phyloP scores from a whole-genome alignment of 2,329 filamentous ascomycete species.

The Diaporthe amygdali region DNA sequence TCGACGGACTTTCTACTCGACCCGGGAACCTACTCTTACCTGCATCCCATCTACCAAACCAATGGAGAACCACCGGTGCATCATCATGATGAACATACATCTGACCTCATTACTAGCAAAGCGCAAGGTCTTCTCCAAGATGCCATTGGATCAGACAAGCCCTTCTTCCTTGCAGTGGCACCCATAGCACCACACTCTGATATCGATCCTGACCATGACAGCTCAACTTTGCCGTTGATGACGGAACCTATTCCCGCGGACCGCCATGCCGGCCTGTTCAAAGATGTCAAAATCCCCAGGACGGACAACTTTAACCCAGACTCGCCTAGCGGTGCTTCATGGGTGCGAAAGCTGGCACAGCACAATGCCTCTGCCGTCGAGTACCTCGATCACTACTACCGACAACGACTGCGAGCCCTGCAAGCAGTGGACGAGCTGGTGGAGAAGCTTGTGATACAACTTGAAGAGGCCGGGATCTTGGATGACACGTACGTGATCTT shows the following conservation, averaged over 20 bases:
- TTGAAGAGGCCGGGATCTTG: constrained; percentile 60
- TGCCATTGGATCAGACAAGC: constrained; percentile 51
- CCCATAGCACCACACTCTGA: constrained; percentile 65
- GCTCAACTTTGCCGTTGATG: constrained; percentile 33
- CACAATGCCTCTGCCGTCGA: constrained; percentile 42
- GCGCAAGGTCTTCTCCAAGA: constrained; percentile 59
- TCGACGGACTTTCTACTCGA: constrained; percentile 64
- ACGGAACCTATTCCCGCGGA: constrained; percentile 60
- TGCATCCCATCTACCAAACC: constrained; percentile 67
- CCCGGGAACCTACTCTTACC: constrained; percentile 71
- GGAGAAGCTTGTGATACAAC: constrained; percentile 47
- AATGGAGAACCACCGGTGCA: constrained; percentile 60
- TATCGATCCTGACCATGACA: constrained; percentile 55
- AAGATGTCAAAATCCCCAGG: constrained; percentile 63
- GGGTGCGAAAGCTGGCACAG: constrained; percentile 45
- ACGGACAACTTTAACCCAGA: constrained; percentile 71
- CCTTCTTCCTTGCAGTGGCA: constrained; percentile 66
- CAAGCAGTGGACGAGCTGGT: constrained; percentile 63
- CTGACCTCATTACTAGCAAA: constrained; percentile 58
- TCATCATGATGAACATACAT: constrained; percentile 59
- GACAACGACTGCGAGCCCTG: constrained; percentile 54
- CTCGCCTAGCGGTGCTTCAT: constrained; percentile 47
- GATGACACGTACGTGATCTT: constrained; percentile 66
- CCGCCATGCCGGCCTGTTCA: constrained; percentile 66
- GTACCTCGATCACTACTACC: constrained; percentile 58